These are phyloP conservation scores for Mortierella sp. DNA, from an alignment of 371 early-diverging fungal genomes.

Conservation along the genomic window DNA sequence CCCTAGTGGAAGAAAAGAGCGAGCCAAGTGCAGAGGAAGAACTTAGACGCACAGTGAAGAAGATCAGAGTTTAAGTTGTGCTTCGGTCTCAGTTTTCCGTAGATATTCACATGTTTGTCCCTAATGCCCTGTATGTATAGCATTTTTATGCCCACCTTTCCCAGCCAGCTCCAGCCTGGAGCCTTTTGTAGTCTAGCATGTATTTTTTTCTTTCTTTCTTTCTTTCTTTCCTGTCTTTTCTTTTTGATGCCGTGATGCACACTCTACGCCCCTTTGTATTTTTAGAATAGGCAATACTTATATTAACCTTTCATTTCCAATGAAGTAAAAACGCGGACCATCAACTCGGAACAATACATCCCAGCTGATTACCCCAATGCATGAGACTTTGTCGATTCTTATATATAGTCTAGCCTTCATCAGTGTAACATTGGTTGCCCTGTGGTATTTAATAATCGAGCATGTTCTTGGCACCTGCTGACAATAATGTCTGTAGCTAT, in stretches of 20 bases:
- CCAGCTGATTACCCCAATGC: too few species aligned
- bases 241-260: background rate
- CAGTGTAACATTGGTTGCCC: too few species aligned
- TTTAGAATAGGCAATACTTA: too few species aligned
- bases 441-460: too few species aligned
- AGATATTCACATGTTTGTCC: conserved; percentile 1
- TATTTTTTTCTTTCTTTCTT: background rate
- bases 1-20: background rate
- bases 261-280: background rate
- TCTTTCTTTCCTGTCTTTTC: background rate
- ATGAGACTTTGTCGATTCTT: too few species aligned
- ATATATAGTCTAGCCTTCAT: too few species aligned
- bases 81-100: background rate
- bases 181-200: conserved; percentile 5
- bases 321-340: too few species aligned
- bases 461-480: too few species aligned
- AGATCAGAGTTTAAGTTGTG: conserved; percentile 23
- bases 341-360: too few species aligned
- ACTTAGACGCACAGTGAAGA: conserved; percentile 26
- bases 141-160: background rate
- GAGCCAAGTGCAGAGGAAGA: background rate
- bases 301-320: too few species aligned
- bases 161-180: background rate
- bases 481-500: too few species aligned
- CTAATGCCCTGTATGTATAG: background rate